These are phyloP conservation scores for Diaporthe nobilis DNA, from an alignment of 2,329 filamentous ascomycete genomes.

Conservation along the genomic window DNA sequence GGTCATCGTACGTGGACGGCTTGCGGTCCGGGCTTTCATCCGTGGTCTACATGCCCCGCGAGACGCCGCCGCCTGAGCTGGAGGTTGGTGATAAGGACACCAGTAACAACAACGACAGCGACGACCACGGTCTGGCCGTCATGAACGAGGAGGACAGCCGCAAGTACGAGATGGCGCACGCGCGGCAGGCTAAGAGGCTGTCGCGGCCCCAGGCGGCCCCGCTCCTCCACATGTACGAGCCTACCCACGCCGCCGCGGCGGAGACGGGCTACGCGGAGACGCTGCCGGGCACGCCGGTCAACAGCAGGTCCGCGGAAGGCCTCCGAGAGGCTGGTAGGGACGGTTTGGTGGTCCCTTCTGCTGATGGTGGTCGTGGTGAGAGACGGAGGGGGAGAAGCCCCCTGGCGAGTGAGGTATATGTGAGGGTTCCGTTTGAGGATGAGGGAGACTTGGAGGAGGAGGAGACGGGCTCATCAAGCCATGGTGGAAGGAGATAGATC, in stretches of 20 bases:
- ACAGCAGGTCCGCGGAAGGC: constrained; percentile 12
- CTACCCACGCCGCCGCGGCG: neutral
- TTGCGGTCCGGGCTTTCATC: constrained; percentile 12
- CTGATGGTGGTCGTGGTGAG: neutral
- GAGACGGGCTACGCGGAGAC: constrained; percentile 41
- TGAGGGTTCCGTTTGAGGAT: constrained; percentile 38
- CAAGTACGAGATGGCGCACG: constrained; percentile 80
- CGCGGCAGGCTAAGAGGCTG: constrained; percentile 58
- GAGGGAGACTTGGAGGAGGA: constrained; percentile 35
- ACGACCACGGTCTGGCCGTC: constrained; percentile 65
- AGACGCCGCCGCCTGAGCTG: constrained; percentile 65
- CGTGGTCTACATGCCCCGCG: constrained; percentile 75
- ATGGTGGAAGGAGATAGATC: neutral
- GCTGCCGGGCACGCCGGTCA: constrained; percentile 40
- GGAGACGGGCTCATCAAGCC: constrained; percentile 1
- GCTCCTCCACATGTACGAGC: constrained; percentile 19
- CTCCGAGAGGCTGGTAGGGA: neutral
- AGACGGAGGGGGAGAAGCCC: constrained; percentile 35
- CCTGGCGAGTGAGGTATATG: constrained; percentile 25
- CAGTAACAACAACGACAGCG: neutral
- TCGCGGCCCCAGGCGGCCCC: constrained; percentile 35
- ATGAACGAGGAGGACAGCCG: constrained; percentile 83
- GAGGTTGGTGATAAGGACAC: neutral
- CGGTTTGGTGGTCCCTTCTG: constrained; percentile 25
- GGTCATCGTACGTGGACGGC: constrained; percentile 28